Base-by-base conservation (phyloP, 1,284 basidiomycete genomes). In the Tilletia setariae region DNA sequence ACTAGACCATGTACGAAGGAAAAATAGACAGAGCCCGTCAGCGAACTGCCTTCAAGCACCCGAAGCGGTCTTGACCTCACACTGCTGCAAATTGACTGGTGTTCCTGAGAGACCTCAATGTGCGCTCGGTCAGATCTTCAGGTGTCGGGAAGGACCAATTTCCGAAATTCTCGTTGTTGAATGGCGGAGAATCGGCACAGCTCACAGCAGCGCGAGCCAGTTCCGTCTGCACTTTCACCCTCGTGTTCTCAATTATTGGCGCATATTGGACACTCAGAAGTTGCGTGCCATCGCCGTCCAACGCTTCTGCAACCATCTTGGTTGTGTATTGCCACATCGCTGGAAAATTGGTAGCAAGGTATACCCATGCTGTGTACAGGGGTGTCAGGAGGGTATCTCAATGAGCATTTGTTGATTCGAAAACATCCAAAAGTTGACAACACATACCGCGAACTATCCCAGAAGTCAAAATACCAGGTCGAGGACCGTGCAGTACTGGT, bases 401-500 rank as follows among this genome's bases (percentile, higher is more conserved):
- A 46, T 13, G 13, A 13, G 44, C 44, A 2, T 46, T 46, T 1
- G 44, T 46, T n/a, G n/a, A n/a, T 46, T 2, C 2, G 15, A 46
- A 46, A 46, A 46, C n/a, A 13, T 13, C 15, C 13, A 13, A 2
- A 15, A n/a, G 44, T 46, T 46, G 13, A 46, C 13, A 23, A 1
- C n/a, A 49, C 47, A 21, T 23, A 75, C 28, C 82, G 72, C 1
- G 78, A 82, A 47, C 79, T 75, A 63, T 63, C 3, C 84, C 84
- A 9, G 78, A 79, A 3, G 83, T 85, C 8, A 85, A 72, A n/a
- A 81, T 73, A 0, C 83, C 84, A 0, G 83, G 82, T 2, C 74
- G 70, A 11, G 67, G 63, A 0, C 77, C 81, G 44, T 80, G 69
- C 0, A 82, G 77, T 13, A 65, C 67, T 9, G 83, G 32, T 19